Base-by-base conservation (phyloP, 768 basidiomycete species). In the Macrolepiota albuminosa region DNA sequence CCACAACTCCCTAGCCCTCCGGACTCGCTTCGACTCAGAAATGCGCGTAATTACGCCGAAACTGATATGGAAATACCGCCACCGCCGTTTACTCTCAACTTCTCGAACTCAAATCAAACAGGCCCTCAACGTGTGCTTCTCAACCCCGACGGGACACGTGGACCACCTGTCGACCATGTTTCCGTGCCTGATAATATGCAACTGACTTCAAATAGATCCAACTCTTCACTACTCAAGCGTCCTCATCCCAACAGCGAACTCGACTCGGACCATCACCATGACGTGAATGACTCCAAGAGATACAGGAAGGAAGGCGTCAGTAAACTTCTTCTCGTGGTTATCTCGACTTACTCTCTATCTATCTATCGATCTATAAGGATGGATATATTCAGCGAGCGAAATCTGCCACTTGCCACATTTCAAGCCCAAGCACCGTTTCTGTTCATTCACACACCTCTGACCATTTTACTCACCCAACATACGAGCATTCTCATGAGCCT, bases 81-180 rank as follows among this genome's bases (percentile, higher is more conserved):
- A 8, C 51, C 43, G 9, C 59, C 60, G 3, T 67, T 63, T 40
- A 45, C 36, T 31, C 56, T 65, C 42, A 61, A 64, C 42, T 58
- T 64, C 47, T 64, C 61, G 18, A 46, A 46, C 13, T 11, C 58
- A 33, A 63, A 61, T n/a, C 62, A 61, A 42, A 61, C 56, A 43
- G 66, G 65, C 16, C 63, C 66, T 14, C 65, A 62, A 39, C 64
- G 64, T 6, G 59, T 67, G 4, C 54, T 64, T 26, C 53, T 64
- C 11, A 60, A 60, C 42, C 14, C 61, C 14, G 64, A 64, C 45
- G 64, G 61, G 24, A 56, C 59, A 8, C 61, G 55, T 24, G 61
- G 62, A n/a, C 52, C 53, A 36, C 51, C 46, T 29, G 21, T 42
- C 1, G 59, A 61, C 33, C 39, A 37, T 14, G 6, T 24, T 48